Evolutionary conservation across 306 rosid genomes (phyloP).

Genomic region (Acmispon strigosus): DNA sequence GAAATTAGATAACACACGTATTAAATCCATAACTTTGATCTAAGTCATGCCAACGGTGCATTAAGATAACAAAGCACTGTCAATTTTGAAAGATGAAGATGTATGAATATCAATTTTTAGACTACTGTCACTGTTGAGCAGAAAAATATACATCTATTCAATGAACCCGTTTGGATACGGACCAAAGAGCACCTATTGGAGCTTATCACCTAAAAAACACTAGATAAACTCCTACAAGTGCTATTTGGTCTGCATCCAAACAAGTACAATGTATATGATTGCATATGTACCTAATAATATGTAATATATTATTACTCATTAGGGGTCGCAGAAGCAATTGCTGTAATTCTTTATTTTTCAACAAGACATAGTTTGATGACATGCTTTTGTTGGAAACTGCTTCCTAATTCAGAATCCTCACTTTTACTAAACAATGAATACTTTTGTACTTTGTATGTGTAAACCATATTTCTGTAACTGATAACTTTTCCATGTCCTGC

Average conservation of each 20-base stretch:
- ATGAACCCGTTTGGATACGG: background rate
- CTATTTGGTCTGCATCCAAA: no score
- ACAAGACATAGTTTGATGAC: no score
- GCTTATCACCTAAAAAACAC: no score
- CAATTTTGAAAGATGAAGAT: background rate
- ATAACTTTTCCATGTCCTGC: no score
- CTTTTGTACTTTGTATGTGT: no score
- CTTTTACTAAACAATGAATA: no score
- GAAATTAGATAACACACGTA: conserved; percentile 18
- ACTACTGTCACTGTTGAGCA: background rate
- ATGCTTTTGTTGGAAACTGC: no score
- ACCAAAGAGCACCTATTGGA: no score
- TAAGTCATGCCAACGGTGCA: background rate
- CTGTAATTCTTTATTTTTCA: no score
- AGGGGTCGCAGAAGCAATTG: conserved; percentile 1
- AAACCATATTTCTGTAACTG: no score
- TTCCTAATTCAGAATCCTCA: no score
- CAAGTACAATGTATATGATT: background rate
- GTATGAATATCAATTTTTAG: background rate
- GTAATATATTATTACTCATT: background rate
- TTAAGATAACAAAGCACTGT: background rate
- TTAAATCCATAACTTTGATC: background rate
- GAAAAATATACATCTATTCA: background rate
- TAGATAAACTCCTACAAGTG: no score
- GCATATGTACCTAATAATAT: background rate